A percentile compares a stretch with the other conserved stretches of the same genome.
Conservation (phyloP, 2,329 filamentous ascomycete genomes). For the Diplodia sapinea region DNA sequence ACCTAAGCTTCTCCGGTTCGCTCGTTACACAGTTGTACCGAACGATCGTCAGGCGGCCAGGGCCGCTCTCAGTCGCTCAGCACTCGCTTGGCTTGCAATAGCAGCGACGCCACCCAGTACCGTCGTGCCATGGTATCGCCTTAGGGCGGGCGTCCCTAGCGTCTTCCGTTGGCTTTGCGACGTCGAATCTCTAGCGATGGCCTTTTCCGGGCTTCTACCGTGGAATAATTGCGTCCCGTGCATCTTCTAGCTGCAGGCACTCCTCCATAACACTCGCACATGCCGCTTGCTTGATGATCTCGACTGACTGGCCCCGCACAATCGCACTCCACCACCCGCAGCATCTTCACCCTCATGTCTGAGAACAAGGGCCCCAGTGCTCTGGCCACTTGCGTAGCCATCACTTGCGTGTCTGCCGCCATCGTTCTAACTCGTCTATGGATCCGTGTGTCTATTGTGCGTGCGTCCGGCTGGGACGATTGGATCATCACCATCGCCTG, state of each 20-base stretch:
- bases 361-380: slow-evolving; percentile 3
- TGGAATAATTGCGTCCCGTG: no score
- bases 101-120: neutral
- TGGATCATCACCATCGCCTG: slow-evolving; percentile 15
- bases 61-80: neutral
- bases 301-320: neutral
- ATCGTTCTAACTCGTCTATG: slow-evolving; percentile 7
- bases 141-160: neutral
- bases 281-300: neutral
- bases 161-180: neutral
- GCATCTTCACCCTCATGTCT: neutral
- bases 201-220: no score
- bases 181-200: neutral
- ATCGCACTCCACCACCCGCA: neutral
- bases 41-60: neutral
- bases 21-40: neutral
- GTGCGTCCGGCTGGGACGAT: slow-evolving; percentile 18
- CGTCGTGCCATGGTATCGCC: neutral
- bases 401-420: neutral
- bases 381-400: slow-evolving; percentile 1
- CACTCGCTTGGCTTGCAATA: neutral
- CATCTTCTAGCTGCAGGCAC: neutral
- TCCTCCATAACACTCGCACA: neutral
- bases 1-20: neutral
- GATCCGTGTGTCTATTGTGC: slow-evolving; percentile 1